Evolutionary conservation across 1,284 basidiomycete genomes (phyloP).

Genomic region (Amylostereum areolatum): DNA sequence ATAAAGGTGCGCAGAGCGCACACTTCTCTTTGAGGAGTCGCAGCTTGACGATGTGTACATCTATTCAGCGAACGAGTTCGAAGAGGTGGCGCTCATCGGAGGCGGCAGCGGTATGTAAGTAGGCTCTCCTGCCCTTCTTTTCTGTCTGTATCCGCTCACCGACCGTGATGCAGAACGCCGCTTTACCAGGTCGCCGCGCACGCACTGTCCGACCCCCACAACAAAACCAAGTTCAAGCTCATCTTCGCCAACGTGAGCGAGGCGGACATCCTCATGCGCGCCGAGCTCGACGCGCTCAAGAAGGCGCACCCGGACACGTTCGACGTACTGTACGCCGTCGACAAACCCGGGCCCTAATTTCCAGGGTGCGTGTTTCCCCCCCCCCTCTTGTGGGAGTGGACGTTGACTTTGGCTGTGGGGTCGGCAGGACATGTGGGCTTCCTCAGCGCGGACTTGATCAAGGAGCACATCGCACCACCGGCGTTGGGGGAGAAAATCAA

Average conservation of each 20-base stretch:
- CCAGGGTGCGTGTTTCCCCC: conserved; percentile 47
- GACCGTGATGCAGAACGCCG: conserved; percentile 47
- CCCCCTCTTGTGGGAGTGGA: background rate
- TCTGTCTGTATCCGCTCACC: background rate
- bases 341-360: conserved; percentile 69
- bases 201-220: conserved; percentile 63
- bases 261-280: conserved; percentile 83
- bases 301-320: conserved; percentile 68
- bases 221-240: conserved; percentile 94
- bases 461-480: conserved; percentile 68
- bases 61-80: conserved; percentile 70
- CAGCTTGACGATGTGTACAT: background rate
- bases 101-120: conserved; percentile 84
- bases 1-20: conserved; percentile 48
- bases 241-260: conserved; percentile 91
- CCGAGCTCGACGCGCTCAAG: conserved; percentile 75
- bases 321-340: conserved; percentile 83
- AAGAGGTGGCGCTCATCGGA: conserved; percentile 84
- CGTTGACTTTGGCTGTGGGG: background rate
- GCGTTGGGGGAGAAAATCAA: conserved; percentile 76
- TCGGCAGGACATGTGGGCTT: conserved; percentile 61
- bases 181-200: conserved; percentile 74
- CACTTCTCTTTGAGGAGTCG: background rate
- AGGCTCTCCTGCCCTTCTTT: background rate
- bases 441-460: conserved; percentile 66